These are phyloP conservation scores for Ephemerocybe angulata DNA, from an alignment of 768 basidiomycete genomes.

Conservation along the genomic window DNA sequence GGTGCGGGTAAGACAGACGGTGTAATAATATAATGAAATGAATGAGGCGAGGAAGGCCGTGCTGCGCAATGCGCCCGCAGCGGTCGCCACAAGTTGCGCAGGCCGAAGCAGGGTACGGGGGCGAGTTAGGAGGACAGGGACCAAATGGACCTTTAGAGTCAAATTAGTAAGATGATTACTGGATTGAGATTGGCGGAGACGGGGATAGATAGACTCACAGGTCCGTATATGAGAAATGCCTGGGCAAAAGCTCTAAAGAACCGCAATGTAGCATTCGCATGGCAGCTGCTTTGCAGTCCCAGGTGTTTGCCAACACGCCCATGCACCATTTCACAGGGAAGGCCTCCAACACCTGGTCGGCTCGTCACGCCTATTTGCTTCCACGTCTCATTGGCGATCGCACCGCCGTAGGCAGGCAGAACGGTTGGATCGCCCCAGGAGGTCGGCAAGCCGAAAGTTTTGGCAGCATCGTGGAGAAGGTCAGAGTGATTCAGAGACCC, in stretches of 20 bases:
- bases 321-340: constrained; percentile 77
- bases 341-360: constrained; percentile 56
- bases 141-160: constrained; percentile 72
- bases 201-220: constrained; percentile 51
- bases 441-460: constrained; percentile 54
- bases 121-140: constrained; percentile 60
- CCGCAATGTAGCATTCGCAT: constrained; percentile 53
- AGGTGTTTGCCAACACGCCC: constrained; percentile 45
- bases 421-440: constrained; percentile 60
- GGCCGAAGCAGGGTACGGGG: constrained; percentile 50
- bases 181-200: background rate
- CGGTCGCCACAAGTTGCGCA: constrained; percentile 35
- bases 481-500: constrained; percentile 37
- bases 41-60: constrained; percentile 72
- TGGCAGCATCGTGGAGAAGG: constrained; percentile 44
- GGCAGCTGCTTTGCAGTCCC: constrained; percentile 54
- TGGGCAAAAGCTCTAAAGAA: constrained; percentile 56
- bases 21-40: constrained; percentile 64
- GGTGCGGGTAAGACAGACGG: constrained; percentile 68
- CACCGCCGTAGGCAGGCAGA: constrained; percentile 63
- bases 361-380: constrained; percentile 48
- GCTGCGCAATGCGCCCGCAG: constrained; percentile 57
- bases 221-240: constrained; percentile 64
- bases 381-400: constrained; percentile 51
- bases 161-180: background rate